Percentiles rank a stretch among this genome's conserved stretches.
These are phyloP conservation scores for Rickenella mellea DNA, from an alignment of 768 basidiomycete species.

Conservation along the genomic window DNA sequence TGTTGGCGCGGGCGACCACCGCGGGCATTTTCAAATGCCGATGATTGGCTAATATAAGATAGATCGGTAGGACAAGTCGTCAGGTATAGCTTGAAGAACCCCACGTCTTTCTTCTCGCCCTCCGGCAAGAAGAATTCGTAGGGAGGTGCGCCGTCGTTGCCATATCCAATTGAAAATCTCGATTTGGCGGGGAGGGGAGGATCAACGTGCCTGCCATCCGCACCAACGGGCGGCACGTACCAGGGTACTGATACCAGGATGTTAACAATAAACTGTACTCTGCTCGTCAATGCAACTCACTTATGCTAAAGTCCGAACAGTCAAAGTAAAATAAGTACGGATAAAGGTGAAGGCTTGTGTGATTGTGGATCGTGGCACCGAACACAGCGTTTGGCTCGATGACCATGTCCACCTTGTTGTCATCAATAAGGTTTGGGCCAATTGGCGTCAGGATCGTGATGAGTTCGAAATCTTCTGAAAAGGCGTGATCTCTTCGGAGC, in stretches of 20 bases:
- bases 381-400: slow-evolving; percentile 12
- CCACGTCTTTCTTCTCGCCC: slow-evolving; percentile 25
- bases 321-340: slow-evolving; percentile 20
- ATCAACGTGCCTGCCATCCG: slow-evolving; percentile 1
- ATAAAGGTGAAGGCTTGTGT: slow-evolving; percentile 13
- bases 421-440: slow-evolving; percentile 5
- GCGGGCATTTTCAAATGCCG: no score
- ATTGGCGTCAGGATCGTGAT: no score
- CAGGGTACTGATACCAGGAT: neutral
- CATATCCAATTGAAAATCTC: slow-evolving; percentile 30
- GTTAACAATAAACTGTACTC: neutral
- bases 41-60: slow-evolving; percentile 21
- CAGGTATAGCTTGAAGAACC: slow-evolving; percentile 35
- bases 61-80: slow-evolving; percentile 26
- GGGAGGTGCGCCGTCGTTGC: slow-evolving; percentile 22
- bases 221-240: slow-evolving; percentile 1
- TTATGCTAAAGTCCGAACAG: slow-evolving; percentile 18
- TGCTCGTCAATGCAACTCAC: slow-evolving; percentile 4
- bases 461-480: no score
- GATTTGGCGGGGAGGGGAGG: slow-evolving; percentile 4
- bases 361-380: slow-evolving; percentile 16
- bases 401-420: slow-evolving; percentile 11
- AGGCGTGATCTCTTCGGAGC: no score
- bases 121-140: slow-evolving; percentile 22
- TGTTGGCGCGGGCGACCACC: no score